Base-by-base conservation (phyloP, 768 basidiomycete genomes). In the Hypsizygus marmoreus region DNA sequence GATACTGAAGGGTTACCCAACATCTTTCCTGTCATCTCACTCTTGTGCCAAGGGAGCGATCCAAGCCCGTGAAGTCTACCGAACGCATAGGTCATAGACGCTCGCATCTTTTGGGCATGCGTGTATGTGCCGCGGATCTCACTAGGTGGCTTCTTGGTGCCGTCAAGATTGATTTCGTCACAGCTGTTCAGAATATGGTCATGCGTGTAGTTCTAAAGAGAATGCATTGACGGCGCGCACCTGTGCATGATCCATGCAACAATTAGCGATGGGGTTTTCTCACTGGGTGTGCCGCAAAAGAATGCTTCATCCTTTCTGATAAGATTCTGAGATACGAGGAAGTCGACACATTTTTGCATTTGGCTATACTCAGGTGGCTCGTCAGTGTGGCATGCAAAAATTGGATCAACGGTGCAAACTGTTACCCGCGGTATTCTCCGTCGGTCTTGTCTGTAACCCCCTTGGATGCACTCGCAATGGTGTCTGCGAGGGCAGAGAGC, bases 61-160 rank as follows among this genome's bases (percentile, higher is more conserved):
- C 66, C 58, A 3, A 64, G 48, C 0, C 60, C 56, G 28, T 47
- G 45, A 4, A 61, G 34, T 12, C 43, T 42, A 11, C 52, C 52
- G 49, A 62, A 64, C 8, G 31, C 55, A 51, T 60, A 59, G 0
- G 55, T 58, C 35, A 52, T 50, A 14, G 61, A 52, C 4, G 67
- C 69, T 1, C 63, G 40, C 59, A 72, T 67, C 35, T 70, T 70
- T 44, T 70, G 69, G 0, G 69, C 67, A 60, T 70, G 63, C 2
- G 54, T 41, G 32, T 63, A 70, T 6, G 61, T 56, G 12, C 37
- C 48, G 1, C 51, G 44, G 2, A 48, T 16, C 2, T 45, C 40
- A 1, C 20, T 48, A 2, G 32, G 14, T 16, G 54, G 45, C 11
- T 61, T 62, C 14, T 42, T 17, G 8, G 44, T 44, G 12, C 63